These are phyloP conservation scores for Calvatia gigantea DNA, from an alignment of 768 basidiomycete species.

Conservation along the genomic window DNA sequence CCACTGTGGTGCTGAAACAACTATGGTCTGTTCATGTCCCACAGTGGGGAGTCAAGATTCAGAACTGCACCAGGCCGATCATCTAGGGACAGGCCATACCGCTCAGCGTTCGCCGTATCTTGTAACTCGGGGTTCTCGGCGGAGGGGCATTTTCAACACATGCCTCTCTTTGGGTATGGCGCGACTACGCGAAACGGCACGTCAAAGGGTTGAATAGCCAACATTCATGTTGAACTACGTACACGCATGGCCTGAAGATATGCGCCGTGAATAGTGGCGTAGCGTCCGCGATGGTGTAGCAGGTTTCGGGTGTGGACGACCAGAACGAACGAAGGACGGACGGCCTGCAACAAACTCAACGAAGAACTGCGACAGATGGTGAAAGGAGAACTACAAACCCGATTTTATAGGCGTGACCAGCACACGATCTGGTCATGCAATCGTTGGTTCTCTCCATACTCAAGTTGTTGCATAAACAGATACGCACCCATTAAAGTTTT, in stretches of 20 bases:
- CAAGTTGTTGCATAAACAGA: not conserved
- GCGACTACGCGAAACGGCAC: not conserved
- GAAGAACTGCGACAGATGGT: not conserved
- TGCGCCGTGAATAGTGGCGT: slow-evolving; percentile 6
- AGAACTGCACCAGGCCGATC: not conserved
- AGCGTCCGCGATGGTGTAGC: not conserved
- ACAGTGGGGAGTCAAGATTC: not conserved
- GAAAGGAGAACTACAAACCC: not conserved
- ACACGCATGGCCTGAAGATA: not conserved
- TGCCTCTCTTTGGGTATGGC: slow-evolving; percentile 9
- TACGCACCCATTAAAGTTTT: slow-evolving; percentile 12
- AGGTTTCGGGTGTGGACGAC: slow-evolving; percentile 3
- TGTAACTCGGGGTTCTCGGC: slow-evolving; percentile 3
- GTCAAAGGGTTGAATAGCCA: not conserved
- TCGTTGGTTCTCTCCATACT: not conserved
- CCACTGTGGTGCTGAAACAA: not conserved
- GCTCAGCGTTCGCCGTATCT: slow-evolving; percentile 5
- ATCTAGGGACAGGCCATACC: not conserved
- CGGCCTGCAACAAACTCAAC: not conserved
- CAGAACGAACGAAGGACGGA: not conserved
- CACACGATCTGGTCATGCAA: slow-evolving; percentile 9
- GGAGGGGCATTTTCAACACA: not conserved
- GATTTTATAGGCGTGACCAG: slow-evolving; percentile 11
- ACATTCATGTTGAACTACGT: not conserved
- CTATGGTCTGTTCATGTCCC: slow-evolving; percentile 2